Base-by-base conservation (phyloP, 352 stramenopile genomes). In the Pythium pectinolyticum region DNA sequence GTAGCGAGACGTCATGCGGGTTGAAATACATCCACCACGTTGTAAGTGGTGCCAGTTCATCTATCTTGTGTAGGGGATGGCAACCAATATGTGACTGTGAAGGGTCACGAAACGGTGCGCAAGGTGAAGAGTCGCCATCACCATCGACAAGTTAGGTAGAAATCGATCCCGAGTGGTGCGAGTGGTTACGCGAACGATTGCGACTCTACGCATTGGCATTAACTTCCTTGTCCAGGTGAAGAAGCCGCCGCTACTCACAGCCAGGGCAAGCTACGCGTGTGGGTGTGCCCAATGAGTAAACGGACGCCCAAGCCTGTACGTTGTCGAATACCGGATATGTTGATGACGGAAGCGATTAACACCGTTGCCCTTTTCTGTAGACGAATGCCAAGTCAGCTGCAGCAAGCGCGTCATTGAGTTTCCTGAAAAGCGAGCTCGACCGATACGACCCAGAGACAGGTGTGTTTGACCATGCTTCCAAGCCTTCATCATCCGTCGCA, bases 351-450 rank as follows among this genome's bases (percentile, higher is more conserved):
- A 19, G 5, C 22, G 25, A 17, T 30, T 25, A 45, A 45, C 39
- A 10, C 32, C n/a, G n/a, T n/a, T n/a, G n/a, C n/a, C n/a, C 8
- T 20, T 48, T 19, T 28, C 9, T 39, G 19, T 22, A 30, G 20
- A 19, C 46, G n/a, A 60, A 27, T 25, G 15, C 47, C 2, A 66
- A 57, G 54, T 66, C 63, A 4, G 20, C 65, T 11, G 37, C 54
- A 2, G 56, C 60, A 5, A 64, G 58, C 25, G 74, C 74, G n/a
- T 87, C 81, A 48, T 59, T 90, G 6, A 80, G 74, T 34, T 81
- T 88, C 24, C 69, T 89, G 25, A 70, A 81, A n/a, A 72, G 70
- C 40, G 80, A 80, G 28, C 70, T 92, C 28, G 72, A 84, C 64
- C 81, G 83, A 40, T 92, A 88, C 46, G 78, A 86, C 19, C 72